These are phyloP conservation scores for Botryotinia calthae DNA, from an alignment of 2,329 filamentous ascomycete species.

Conservation along the genomic window DNA sequence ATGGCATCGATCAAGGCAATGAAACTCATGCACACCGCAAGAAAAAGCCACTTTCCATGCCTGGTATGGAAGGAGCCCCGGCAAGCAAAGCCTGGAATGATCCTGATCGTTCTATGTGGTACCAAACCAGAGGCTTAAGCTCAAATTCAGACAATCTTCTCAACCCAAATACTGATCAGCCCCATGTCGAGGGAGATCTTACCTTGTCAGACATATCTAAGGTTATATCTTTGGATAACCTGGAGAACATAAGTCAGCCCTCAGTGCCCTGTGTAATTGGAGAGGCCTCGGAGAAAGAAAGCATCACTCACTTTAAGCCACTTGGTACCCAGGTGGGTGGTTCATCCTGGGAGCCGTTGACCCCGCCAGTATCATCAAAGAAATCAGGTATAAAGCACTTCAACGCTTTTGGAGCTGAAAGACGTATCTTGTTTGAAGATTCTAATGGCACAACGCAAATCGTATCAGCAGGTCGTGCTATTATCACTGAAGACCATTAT, in stretches of 20 bases:
- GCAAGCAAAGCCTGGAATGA: background rate
- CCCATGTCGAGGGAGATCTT: background rate
- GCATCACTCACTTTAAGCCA: background rate
- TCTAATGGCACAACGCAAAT: background rate
- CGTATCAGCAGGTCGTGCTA: background rate
- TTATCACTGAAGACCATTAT: background rate
- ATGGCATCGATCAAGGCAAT: background rate
- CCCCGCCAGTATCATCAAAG: background rate
- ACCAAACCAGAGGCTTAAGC: background rate
- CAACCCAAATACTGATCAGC: background rate
- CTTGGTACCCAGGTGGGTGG: background rate
- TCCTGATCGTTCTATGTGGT: background rate
- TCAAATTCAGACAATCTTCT: background rate
- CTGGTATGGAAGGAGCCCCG: background rate
- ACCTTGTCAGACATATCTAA: background rate
- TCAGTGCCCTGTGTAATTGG: background rate
- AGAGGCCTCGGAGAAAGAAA: background rate
- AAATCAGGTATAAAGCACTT: background rate
- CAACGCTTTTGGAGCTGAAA: background rate
- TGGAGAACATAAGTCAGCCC: background rate
- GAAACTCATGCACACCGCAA: background rate
- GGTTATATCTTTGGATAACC: background rate
- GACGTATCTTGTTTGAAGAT: background rate
- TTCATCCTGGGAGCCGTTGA: constrained; percentile 5
- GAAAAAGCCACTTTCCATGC: background rate